A percentile compares a stretch with the other conserved stretches of the same genome.
phyloP scores from a whole-genome alignment of 2,329 filamentous ascomycete genomes.

The Colletotrichum sp. region DNA sequence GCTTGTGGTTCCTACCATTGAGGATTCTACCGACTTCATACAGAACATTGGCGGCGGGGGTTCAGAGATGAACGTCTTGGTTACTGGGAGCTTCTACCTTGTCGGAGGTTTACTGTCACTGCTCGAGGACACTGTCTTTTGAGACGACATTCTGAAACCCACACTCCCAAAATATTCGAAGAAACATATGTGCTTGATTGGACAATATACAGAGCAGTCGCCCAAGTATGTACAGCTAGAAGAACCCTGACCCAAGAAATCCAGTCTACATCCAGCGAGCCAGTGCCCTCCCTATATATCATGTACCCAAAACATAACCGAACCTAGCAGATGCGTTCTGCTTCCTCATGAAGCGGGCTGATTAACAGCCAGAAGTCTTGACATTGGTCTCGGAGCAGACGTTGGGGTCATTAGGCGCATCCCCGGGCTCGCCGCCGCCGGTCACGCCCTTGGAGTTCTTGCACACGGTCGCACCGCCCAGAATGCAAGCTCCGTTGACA shows the following conservation, averaged over 20 bases:
- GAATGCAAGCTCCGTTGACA: slow-evolving; percentile 18
- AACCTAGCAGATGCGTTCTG: not conserved
- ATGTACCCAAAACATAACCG: not conserved
- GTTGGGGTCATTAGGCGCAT: not conserved
- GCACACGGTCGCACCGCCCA: slow-evolving; percentile 8
- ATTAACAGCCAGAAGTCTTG: slow-evolving; percentile 14
- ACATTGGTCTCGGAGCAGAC: slow-evolving; percentile 1
- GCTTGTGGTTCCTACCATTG: not conserved
- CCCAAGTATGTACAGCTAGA: not conserved
- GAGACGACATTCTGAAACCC: not conserved
- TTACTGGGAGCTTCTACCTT: not conserved
- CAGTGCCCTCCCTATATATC: not conserved
- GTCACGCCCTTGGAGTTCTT: slow-evolving; percentile 37
- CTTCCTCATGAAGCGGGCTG: not conserved
- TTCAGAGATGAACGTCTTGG: not conserved
- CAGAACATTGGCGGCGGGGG: not conserved
- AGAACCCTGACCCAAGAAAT: not conserved
- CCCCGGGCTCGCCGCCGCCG: slow-evolving; percentile 36
- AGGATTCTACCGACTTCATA: not conserved
- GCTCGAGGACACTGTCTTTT: not conserved
- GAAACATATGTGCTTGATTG: slow-evolving; percentile 4
- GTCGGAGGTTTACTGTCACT: not conserved
- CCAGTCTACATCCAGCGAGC: not conserved
- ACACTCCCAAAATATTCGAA: not conserved
- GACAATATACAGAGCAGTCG: not conserved